Conservation (phyloP, 2,329 filamentous ascomycete species). For the Aureobasidium sp. region DNA sequence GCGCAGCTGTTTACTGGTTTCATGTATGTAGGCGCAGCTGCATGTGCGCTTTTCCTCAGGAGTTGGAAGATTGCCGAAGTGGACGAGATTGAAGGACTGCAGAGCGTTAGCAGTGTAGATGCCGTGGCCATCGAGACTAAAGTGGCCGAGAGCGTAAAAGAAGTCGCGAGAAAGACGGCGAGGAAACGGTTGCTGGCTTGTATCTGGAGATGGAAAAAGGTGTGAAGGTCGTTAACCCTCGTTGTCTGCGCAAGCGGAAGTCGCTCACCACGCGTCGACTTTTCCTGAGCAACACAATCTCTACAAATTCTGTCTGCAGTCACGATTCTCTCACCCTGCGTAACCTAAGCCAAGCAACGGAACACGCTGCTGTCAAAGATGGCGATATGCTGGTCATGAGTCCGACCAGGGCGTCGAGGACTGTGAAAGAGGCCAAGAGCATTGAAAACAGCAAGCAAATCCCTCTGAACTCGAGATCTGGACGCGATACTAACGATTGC, state of each 20-base stretch:
- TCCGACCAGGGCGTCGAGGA: too few relatives aligned
- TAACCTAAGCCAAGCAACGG: too few relatives aligned
- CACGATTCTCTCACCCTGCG: too few relatives aligned
- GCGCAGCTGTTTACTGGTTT: conserved; percentile 53
- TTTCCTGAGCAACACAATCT: too few relatives aligned
- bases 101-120: conserved; percentile 19
- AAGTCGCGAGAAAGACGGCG: conserved; percentile 19
- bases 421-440: too few relatives aligned
- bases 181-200: conserved; percentile 21
- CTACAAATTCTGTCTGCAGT: too few relatives aligned
- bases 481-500: too few relatives aligned
- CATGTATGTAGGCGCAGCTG: conserved; percentile 51
- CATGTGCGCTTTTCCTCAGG: conserved; percentile 45
- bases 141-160: conserved; percentile 18
- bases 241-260: not conserved
- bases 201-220: conserved; percentile 25
- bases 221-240: conserved; percentile 15
- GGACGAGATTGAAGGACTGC: conserved; percentile 28
- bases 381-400: too few relatives aligned
- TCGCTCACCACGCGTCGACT: not conserved
- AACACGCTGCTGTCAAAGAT: too few relatives aligned
- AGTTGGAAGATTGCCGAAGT: conserved; percentile 53
- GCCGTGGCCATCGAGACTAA: conserved; percentile 17
- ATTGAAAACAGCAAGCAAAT: too few relatives aligned
- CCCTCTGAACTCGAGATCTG: too few relatives aligned